Evolutionary conservation across 495 filamentous ascomycete genomes (phyloP).

Genomic region (Venustampulla echinocandica): DNA sequence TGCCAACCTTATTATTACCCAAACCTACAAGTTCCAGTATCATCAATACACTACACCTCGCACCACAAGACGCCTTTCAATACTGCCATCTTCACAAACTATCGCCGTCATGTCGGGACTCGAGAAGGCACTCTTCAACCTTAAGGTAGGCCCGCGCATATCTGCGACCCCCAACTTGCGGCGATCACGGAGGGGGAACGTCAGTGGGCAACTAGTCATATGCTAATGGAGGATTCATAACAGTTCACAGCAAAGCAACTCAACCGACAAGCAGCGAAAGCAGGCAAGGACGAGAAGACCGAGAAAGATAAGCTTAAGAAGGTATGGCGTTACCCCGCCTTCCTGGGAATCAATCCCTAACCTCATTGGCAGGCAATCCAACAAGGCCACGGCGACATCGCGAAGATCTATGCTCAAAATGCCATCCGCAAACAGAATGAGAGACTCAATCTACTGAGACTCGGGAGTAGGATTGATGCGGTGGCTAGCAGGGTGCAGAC

Average conservation of each 20-base stretch:
- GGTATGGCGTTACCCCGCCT: conserved; percentile 30
- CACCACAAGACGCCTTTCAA: neutral
- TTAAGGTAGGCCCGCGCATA: conserved; percentile 52
- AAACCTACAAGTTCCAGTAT: neutral
- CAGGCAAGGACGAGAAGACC: conserved; percentile 70
- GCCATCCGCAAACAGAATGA: conserved; percentile 72
- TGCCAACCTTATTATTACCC: neutral
- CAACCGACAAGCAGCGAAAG: conserved; percentile 71
- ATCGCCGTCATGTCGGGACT: conserved; percentile 45
- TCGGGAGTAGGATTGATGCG: conserved; percentile 53
- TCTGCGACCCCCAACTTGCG: conserved; percentile 5
- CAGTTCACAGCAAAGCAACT: conserved; percentile 82
- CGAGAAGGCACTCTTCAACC: conserved; percentile 57
- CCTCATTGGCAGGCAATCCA: conserved; percentile 40
- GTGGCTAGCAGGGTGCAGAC: conserved; percentile 55
- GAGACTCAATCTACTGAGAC: conserved; percentile 50
- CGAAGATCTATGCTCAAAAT: conserved; percentile 76
- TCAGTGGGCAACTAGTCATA: neutral
- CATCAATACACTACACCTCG: neutral
- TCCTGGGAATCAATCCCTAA: conserved; percentile 2
- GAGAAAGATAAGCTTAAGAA: conserved; percentile 81
- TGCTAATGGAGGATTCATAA: neutral
- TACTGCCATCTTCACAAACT: conserved; percentile 1
- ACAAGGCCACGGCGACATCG: conserved; percentile 63
- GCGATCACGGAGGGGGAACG: neutral